These are phyloP conservation scores for Stagonosporopsis rhizophila DNA, from an alignment of 2,329 filamentous ascomycete species.

Conservation along the genomic window DNA sequence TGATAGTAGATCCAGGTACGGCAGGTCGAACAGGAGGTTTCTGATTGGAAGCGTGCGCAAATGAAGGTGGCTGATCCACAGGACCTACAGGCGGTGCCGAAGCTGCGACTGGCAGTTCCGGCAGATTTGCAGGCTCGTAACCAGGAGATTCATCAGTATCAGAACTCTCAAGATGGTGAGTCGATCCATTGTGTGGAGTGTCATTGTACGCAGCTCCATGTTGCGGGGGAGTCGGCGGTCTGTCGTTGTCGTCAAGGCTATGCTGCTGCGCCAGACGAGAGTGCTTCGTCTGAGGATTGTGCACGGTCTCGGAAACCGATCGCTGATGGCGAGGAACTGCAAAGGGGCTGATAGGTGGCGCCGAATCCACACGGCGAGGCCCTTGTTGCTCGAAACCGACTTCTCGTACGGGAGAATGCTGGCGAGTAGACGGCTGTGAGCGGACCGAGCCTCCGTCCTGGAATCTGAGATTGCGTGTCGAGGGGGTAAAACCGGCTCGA, in stretches of 20 bases:
- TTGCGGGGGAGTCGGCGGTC: conserved; percentile 52
- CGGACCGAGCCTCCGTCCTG: conserved; percentile 51
- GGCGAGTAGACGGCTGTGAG: conserved; percentile 55
- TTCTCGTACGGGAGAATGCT: conserved; percentile 51
- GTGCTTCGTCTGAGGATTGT: conserved; percentile 50
- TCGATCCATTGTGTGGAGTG: conserved; percentile 25
- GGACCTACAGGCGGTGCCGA: conserved; percentile 68
- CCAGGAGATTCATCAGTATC: conserved; percentile 41
- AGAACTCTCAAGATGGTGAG: conserved; percentile 37
- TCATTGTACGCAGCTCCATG: conserved; percentile 41
- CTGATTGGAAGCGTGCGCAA: conserved; percentile 76
- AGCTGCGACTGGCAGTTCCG: conserved; percentile 45
- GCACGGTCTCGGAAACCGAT: conserved; percentile 56
- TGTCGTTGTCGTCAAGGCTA: conserved; percentile 36
- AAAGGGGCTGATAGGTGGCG: conserved; percentile 44
- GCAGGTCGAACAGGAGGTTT: conserved; percentile 74
- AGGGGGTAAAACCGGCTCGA: conserved; percentile 50
- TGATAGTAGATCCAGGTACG: conserved; percentile 73
- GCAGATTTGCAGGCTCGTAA: conserved; percentile 39
- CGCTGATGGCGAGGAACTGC: conserved; percentile 53
- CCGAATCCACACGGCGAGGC: conserved; percentile 54
- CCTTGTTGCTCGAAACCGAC: conserved; percentile 34
- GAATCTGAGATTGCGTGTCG: conserved; percentile 49
- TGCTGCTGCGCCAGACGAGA: conserved; percentile 51
- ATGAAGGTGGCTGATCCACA: conserved; percentile 78